These are phyloP conservation scores for Fusarium redolens DNA, from an alignment of 2,329 filamentous ascomycete genomes.

Conservation along the genomic window DNA sequence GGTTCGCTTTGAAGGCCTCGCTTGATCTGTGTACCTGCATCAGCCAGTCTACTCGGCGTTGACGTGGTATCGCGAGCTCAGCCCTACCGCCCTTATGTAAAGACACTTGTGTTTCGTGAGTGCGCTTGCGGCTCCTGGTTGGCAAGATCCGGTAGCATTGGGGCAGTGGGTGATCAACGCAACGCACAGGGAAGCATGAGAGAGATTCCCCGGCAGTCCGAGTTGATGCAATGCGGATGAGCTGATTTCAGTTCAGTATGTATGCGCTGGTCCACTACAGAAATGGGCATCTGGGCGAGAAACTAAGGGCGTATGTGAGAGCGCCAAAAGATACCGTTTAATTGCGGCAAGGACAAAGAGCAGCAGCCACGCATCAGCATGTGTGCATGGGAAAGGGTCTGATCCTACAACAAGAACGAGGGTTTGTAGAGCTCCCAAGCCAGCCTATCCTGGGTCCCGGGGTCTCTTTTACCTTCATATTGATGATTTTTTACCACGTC, in stretches of 20 bases:
- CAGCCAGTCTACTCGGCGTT: conserved; percentile 19
- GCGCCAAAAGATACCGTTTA: conserved; percentile 20
- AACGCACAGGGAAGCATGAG: conserved; percentile 20
- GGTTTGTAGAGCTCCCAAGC: conserved; percentile 29
- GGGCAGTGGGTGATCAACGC: conserved; percentile 30
- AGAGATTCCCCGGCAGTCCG: conserved; percentile 20
- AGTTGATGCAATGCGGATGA: background rate
- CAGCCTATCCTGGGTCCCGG: conserved; percentile 16
- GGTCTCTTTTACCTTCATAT: background rate
- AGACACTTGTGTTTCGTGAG: conserved; percentile 28
- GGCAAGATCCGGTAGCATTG: conserved; percentile 34
- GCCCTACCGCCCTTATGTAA: conserved; percentile 32
- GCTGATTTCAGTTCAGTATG: conserved; percentile 13
- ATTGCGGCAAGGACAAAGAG: conserved; percentile 31
- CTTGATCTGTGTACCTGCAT: conserved; percentile 23
- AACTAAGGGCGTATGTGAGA: conserved; percentile 30
- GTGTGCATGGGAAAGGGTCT: conserved; percentile 39
- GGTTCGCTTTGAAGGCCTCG: conserved; percentile 6
- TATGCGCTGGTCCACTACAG: conserved; percentile 13
- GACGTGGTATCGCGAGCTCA: conserved; percentile 37
- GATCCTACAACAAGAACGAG: conserved; percentile 30
- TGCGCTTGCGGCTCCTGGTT: conserved; percentile 32
- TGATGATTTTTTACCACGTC: conserved; percentile 30
- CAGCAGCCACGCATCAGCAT: conserved; percentile 36
- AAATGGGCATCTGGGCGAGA: conserved; percentile 27